phyloP scores from a whole-genome alignment of 2,329 filamentous ascomycete genomes.

The Trichoderma endophyticum region DNA sequence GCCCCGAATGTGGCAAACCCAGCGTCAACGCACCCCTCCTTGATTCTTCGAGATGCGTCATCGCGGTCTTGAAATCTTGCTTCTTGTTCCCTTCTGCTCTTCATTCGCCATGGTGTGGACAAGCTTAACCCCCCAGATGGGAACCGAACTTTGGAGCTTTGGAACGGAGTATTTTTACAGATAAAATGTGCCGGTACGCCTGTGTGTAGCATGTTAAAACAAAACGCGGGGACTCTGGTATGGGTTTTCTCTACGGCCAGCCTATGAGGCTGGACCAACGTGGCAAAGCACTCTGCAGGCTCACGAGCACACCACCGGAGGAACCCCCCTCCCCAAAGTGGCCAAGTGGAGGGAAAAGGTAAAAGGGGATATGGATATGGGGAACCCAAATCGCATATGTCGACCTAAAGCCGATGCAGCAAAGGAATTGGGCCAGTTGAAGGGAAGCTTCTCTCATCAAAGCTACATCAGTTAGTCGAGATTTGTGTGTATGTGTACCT shows the following conservation, averaged over 20 bases:
- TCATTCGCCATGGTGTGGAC: neutral
- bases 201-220: slow-evolving; percentile 8
- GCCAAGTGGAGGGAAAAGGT: slow-evolving; percentile 10
- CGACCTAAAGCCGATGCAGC: slow-evolving; percentile 23
- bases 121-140: neutral
- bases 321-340: slow-evolving; percentile 4
- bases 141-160: neutral
- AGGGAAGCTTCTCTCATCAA: neutral
- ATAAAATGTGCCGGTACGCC: neutral
- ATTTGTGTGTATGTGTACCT: neutral
- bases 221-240: slow-evolving; percentile 12
- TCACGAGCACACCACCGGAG: slow-evolving; percentile 16
- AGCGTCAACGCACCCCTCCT: neutral
- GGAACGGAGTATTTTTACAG: neutral
- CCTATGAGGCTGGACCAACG: slow-evolving; percentile 30
- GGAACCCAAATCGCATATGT: slow-evolving; percentile 8
- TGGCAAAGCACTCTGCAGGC: slow-evolving; percentile 31
- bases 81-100: neutral
- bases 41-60: neutral
- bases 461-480: neutral
- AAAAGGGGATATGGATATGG: neutral
- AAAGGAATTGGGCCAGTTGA: slow-evolving; percentile 27
- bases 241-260: neutral
- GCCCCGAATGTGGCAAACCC: neutral
- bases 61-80: neutral